Evolutionary conservation across 2,329 filamentous ascomycete species (phyloP).

Genomic region (Microcera coccophila): DNA sequence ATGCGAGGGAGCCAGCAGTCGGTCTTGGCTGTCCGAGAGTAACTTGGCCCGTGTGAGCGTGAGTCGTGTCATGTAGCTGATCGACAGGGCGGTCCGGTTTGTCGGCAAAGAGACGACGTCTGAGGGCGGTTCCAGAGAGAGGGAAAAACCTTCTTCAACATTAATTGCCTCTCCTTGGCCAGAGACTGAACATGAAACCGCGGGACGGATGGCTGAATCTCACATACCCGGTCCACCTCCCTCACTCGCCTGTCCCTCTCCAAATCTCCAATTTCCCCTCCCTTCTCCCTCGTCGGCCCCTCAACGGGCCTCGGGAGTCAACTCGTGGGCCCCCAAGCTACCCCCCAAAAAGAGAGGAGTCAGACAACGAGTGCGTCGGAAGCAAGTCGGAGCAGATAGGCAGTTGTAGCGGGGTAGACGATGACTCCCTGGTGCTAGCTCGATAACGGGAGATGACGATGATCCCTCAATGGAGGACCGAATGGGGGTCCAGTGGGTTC

Average conservation of each 20-base stretch:
- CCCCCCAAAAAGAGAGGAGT: background rate
- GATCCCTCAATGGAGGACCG: background rate
- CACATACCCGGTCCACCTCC: background rate
- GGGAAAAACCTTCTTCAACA: background rate
- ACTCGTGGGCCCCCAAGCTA: background rate
- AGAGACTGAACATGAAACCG: background rate
- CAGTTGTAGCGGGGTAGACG: background rate
- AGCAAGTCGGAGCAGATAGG: too few relatives aligned
- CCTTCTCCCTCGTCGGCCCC: background rate
- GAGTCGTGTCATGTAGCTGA: background rate
- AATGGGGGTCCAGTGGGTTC: background rate
- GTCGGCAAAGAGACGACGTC: background rate
- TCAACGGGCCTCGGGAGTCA: background rate
- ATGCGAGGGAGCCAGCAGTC: background rate
- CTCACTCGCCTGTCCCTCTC: background rate
- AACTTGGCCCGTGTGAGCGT: constrained; percentile 1
- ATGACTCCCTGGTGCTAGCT: background rate
- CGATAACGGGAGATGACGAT: background rate
- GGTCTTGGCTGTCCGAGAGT: background rate
- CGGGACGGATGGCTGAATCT: background rate
- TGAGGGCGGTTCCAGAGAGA: background rate
- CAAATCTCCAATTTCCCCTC: background rate
- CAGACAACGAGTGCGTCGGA: too few relatives aligned
- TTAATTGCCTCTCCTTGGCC: background rate
- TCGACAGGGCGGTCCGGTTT: background rate